phyloP scores from a whole-genome alignment of 75 land plant species.

The Sequoia sempervirens region DNA sequence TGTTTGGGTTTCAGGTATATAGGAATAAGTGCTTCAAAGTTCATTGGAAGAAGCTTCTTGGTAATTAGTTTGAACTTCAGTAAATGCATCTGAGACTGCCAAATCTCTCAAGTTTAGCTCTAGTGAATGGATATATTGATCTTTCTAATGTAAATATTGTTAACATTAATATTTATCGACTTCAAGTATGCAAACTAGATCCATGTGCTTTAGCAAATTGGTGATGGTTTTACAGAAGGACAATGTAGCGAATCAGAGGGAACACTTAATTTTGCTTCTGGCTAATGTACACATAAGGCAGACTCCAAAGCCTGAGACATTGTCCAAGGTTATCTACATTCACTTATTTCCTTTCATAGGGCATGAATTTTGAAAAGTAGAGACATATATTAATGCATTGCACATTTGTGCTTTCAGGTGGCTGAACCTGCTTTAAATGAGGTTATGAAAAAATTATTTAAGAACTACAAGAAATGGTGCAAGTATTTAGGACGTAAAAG shows the following conservation, averaged over 20 bases:
- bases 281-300: conserved; percentile 93
- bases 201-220: background rate
- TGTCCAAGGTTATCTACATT: conserved; percentile 56
- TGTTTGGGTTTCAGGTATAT: conserved; percentile 93
- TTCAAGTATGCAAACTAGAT: background rate
- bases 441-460: conserved; percentile 65
- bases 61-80: background rate
- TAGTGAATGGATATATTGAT: background rate
- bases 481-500: conserved; percentile 52
- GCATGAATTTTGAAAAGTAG: background rate
- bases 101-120: background rate
- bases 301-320: conserved; percentile 61
- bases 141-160: background rate
- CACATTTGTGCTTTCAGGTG: conserved; percentile 26
- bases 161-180: background rate
- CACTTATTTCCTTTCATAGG: background rate
- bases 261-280: conserved; percentile 92
- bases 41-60: background rate
- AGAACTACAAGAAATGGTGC: conserved; percentile 71
- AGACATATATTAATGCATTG: background rate
- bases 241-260: conserved; percentile 95
- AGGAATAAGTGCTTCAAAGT: background rate
- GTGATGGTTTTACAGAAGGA: conserved; percentile 58
- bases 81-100: background rate
- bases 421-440: conserved; percentile 50